Percentiles rank a stretch among this genome's conserved stretches.
These are phyloP conservation scores for Iberis pinnata DNA, from an alignment of 345 rosid genomes.

Conservation along the genomic window DNA sequence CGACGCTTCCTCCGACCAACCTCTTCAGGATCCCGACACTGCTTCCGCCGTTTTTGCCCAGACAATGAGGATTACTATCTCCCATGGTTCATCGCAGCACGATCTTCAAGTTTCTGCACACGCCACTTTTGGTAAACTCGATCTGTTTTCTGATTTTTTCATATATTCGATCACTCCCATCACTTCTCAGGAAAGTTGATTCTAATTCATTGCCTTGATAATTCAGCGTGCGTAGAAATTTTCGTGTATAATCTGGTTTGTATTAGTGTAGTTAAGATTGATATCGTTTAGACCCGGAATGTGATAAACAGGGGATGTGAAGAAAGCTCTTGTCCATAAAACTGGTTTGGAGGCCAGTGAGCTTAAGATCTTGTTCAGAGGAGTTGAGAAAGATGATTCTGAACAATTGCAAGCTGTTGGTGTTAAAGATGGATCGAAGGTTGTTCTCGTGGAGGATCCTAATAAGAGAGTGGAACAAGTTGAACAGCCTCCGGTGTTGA, in stretches of 20 bases:
- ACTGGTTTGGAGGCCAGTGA: conserved; percentile 42
- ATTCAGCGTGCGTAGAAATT: neutral
- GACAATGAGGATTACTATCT: conserved; percentile 35
- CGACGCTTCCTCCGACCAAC: conserved; percentile 25
- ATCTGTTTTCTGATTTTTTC: neutral
- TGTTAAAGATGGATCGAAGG: conserved; percentile 58
- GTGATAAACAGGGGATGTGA: conserved; percentile 52
- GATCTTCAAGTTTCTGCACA: conserved; percentile 43
- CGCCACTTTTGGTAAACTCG: conserved; percentile 52
- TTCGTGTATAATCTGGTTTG: neutral
- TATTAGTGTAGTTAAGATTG: conserved; percentile 1
- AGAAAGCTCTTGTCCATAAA: conserved; percentile 42
- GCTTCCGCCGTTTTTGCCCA: conserved; percentile 29
- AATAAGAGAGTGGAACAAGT: conserved; percentile 33
- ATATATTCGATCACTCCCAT: no score
- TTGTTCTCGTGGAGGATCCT: conserved; percentile 47
- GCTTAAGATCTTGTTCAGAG: conserved; percentile 64
- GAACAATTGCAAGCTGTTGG: conserved; percentile 54
- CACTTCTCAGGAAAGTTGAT: no score
- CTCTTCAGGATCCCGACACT: conserved; percentile 23
- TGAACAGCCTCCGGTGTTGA: conserved; percentile 32
- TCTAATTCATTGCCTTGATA: no score
- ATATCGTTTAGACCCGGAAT: conserved; percentile 4
- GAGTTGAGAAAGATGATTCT: conserved; percentile 59
- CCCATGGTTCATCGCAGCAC: conserved; percentile 45